Evolutionary conservation across 768 basidiomycete genomes (phyloP), one percentile per base, ranked within the genome.

Genomic region (Phanerochaete carnosa): DNA sequence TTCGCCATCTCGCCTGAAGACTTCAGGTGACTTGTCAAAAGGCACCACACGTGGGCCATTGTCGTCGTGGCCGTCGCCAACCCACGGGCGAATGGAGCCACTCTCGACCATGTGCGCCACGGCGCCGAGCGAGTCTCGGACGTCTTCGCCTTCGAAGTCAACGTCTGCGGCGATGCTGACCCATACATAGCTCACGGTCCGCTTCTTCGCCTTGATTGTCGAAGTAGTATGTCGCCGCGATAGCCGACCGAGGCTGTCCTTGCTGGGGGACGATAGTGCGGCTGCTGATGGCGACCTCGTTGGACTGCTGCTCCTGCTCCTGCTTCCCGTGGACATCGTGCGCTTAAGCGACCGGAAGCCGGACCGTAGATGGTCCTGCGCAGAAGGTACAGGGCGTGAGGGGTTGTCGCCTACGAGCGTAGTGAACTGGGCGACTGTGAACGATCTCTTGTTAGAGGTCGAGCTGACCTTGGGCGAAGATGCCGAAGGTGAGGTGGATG

Each of bases 81-180:
- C 73, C 65, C 76, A 75, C n/a, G 82, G 82, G 56, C 79, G 69
- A 16, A 83, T 69, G 23, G 73, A 74, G 39, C 75, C 76, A 49
- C 73, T 67, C 54, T 71, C 70, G 2, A 77, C 77, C 68, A 80
- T 68, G 26, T 67, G 69, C 50, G 76, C 61, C 45, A 82, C 73
- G 7, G 75, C 75, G 22, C 69, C 75, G 2, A 84, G 68, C 33
- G 80, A 76, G 55, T 84, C 80, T 16, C 84, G 77, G 56, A 93
- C 81, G 70, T 92, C 88, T 59, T 85, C 81, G 28, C 92, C 92
- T 66, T 93, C 89, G 80, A 86, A 88, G 71, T 94, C 92, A 30
- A 93, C 84, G 69, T 93, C 92, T 62, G 89, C 88, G 35, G 85
- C 84, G 39, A 86, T 76, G 68, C 83, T 87, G n/a, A 94, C 83